Conservation (phyloP, 208 protist genomes). For the Leishmania turanica region DNA sequence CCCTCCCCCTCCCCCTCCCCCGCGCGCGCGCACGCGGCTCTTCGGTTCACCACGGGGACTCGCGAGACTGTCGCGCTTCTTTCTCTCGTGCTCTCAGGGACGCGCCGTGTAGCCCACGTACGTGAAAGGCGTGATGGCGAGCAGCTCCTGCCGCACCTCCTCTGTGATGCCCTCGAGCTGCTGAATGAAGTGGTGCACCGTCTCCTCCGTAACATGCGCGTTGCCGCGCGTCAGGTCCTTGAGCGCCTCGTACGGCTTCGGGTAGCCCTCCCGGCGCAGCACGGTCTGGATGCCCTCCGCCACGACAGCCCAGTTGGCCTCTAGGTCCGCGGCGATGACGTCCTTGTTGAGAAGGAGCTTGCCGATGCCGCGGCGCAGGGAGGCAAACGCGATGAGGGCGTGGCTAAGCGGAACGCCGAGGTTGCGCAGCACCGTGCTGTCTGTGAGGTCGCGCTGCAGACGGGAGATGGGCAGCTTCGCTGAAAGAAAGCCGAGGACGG, state of each 20-base stretch:
- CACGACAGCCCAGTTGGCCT: slow-evolving; percentile 94
- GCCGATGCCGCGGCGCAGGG: slow-evolving; percentile 83
- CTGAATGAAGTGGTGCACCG: slow-evolving; percentile 85
- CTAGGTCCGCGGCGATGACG: slow-evolving; percentile 84
- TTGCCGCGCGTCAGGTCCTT: slow-evolving; percentile 93
- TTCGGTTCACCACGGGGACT: not conserved
- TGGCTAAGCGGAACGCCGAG: slow-evolving; percentile 94
- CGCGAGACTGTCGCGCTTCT: not conserved
- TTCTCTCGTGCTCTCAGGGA: slow-evolving; percentile 8
- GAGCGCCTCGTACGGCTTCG: slow-evolving; percentile 93
- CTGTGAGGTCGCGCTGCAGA: slow-evolving; percentile 95
- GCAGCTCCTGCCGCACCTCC: slow-evolving; percentile 88
- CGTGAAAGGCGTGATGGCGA: slow-evolving; percentile 83
- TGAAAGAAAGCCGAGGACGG: slow-evolving; percentile 93
- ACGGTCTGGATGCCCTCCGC: slow-evolving; percentile 96
- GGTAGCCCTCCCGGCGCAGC: slow-evolving; percentile 92
- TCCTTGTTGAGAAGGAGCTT: slow-evolving; percentile 89
- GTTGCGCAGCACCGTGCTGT: slow-evolving; percentile 96
- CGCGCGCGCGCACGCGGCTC: not conserved
- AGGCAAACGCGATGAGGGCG: slow-evolving; percentile 86
- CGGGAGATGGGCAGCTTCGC: slow-evolving; percentile 95
- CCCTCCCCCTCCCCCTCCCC: not conserved
- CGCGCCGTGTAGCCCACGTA: slow-evolving; percentile 78
- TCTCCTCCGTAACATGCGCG: slow-evolving; percentile 66
- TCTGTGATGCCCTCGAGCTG: slow-evolving; percentile 82